Percentiles rank a stretch among this genome's conserved stretches.
Evolutionary conservation across 768 basidiomycete genomes (phyloP).

Genomic region (Peribolospora kevripleyi): DNA sequence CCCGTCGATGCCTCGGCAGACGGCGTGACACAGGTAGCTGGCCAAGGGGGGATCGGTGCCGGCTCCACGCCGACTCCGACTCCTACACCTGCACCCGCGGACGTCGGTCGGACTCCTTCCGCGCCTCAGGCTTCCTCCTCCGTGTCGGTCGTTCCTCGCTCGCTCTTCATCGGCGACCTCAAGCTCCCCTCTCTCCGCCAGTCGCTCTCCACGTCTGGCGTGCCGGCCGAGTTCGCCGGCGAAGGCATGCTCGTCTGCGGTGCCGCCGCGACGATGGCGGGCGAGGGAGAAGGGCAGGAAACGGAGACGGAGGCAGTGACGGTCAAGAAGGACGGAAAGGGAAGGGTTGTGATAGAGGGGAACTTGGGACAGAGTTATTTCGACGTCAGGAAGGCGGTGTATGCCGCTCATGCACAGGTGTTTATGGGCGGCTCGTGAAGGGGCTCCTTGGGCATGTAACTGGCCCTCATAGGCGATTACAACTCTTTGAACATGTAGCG

Average conservation of each 20-base stretch:
- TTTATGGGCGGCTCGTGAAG: too few relatives aligned
- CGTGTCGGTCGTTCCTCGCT: conserved; percentile 44
- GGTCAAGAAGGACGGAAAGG: conserved; percentile 63
- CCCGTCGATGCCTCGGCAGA: conserved; percentile 6
- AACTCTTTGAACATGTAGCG: too few relatives aligned
- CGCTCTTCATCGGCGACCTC: conserved; percentile 92
- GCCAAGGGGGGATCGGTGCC: conserved; percentile 8
- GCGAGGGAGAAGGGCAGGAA: conserved; percentile 10
- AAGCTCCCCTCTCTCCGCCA: conserved; percentile 71
- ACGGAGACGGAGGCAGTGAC: conserved; percentile 31
- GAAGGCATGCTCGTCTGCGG: conserved; percentile 82
- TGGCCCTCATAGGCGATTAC: too few relatives aligned
- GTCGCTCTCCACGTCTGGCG: conserved; percentile 44
- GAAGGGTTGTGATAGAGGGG: conserved; percentile 72
- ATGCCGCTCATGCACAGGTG: conserved; percentile 69
- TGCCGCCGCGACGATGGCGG: conserved; percentile 12
- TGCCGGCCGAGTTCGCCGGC: conserved; percentile 84
- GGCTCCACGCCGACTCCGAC: conserved; percentile 29
- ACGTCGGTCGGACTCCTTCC: not conserved
- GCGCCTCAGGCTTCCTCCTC: conserved; percentile 9
- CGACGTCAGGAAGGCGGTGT: conserved; percentile 66
- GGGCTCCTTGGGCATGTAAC: too few relatives aligned
- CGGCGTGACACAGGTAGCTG: conserved; percentile 6
- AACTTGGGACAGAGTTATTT: conserved; percentile 72
- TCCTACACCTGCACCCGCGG: not conserved